Percentiles rank a stretch among this genome's conserved stretches.
These are phyloP conservation scores for Coemansia sp. DNA, from an alignment of 192 early-diverging fungal species.

Conservation along the genomic window DNA sequence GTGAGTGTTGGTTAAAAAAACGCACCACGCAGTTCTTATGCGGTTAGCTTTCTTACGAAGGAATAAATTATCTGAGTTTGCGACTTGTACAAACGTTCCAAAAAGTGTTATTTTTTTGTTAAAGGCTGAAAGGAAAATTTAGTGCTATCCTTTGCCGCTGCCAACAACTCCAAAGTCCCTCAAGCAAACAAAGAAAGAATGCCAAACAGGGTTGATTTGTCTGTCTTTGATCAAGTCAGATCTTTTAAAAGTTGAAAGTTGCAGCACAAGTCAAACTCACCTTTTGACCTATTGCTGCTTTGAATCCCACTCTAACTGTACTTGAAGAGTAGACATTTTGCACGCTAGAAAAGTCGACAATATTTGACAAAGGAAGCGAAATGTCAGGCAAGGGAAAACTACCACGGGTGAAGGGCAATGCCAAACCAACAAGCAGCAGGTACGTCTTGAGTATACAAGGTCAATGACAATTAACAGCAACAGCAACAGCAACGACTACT, in stretches of 20 bases:
- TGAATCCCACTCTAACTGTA: not conserved
- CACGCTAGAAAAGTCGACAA: not conserved
- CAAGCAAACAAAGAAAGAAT: not conserved
- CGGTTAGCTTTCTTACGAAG: too few relatives aligned
- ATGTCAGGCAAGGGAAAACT: conserved; percentile 57
- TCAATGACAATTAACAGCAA: not conserved
- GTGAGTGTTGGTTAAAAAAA: too few relatives aligned
- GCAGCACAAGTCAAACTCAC: not conserved
- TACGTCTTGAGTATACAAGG: conserved; percentile 29
- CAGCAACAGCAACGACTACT: not conserved
- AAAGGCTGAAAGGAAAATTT: too few relatives aligned
- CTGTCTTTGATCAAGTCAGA: not conserved
- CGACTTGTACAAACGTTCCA: too few relatives aligned
- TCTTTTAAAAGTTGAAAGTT: not conserved
- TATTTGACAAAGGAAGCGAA: conserved; percentile 4
- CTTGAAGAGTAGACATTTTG: not conserved
- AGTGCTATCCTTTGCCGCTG: not conserved
- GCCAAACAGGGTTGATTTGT: not conserved
- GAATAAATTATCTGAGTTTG: too few relatives aligned
- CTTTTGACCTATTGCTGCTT: not conserved
- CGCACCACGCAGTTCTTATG: too few relatives aligned
- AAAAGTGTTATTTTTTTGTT: too few relatives aligned
- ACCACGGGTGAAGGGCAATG: conserved; percentile 79
- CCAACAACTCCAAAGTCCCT: not conserved
- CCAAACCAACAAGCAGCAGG: conserved; percentile 85